Evolutionary conservation across 306 rosid genomes (phyloP).

Genomic region (Malus fusca): DNA sequence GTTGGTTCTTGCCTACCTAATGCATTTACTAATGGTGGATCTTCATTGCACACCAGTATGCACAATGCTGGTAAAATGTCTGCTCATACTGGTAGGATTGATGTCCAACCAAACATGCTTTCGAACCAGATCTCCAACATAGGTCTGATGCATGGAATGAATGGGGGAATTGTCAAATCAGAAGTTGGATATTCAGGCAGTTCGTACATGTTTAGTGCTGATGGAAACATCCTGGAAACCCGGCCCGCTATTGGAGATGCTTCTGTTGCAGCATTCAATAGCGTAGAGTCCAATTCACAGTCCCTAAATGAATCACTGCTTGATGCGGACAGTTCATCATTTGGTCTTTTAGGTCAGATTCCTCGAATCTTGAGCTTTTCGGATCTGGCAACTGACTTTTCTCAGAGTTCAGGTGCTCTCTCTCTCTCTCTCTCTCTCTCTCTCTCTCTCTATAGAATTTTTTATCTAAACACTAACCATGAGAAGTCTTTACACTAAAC

Average conservation of each 20-base stretch:
- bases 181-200: constrained; percentile 66
- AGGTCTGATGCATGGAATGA: constrained; percentile 64
- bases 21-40: constrained; percentile 59
- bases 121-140: constrained; percentile 53
- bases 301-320: constrained; percentile 48
- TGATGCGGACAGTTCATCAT: constrained; percentile 51
- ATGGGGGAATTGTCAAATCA: constrained; percentile 65
- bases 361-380: constrained; percentile 81
- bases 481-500: not conserved
- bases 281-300: constrained; percentile 49
- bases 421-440: constrained; percentile 3
- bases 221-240: constrained; percentile 50
- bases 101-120: constrained; percentile 46
- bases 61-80: constrained; percentile 52
- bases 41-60: constrained; percentile 53
- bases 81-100: constrained; percentile 49
- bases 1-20: constrained; percentile 50
- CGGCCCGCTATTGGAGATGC: constrained; percentile 60
- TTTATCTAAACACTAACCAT: not conserved
- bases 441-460: not conserved
- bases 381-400: constrained; percentile 70
- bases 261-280: constrained; percentile 47
- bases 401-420: constrained; percentile 70
- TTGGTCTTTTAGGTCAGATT: constrained; percentile 69
- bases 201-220: constrained; percentile 55